Base-by-base conservation (phyloP, 805 yeast genomes). In the Candida loeiensis region DNA sequence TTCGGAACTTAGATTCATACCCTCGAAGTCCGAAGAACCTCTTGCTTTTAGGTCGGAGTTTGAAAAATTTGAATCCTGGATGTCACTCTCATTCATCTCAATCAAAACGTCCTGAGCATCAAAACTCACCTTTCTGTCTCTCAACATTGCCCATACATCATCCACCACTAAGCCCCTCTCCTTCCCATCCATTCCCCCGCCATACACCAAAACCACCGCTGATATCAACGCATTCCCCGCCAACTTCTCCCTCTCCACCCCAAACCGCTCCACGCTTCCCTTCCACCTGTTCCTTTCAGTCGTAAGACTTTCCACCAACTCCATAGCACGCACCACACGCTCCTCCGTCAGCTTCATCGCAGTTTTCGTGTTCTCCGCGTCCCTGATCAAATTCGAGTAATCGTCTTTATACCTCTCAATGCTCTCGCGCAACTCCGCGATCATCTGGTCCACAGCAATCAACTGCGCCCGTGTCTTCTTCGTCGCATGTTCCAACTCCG, bases 361-460 rank as follows among this genome's bases (percentile, higher is more conserved):
- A 1, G 66, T 50, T 56, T 85, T 90, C 31, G 89, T 79, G 22
- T 67, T 63, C 55, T 91, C 96, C 1, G 86, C 73, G 26, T 86
- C 90, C 44, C 95, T 67, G 22, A 91, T 87, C n/a, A 84, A 63
- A 11, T 61, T 64, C 31, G 93, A 85, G 55, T 91, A 91, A 6
- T 71, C 73, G 6, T 64, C 69, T 48, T 88, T 87, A 45, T 81
- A 86, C 1, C 51, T 50, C 31, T 79, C 88, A 41, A 91, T 87
- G 41, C 82, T 80, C 7, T 59, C 68, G 47, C 84, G 81, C 17
- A 88, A 64, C 50, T 90, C 97, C 0, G 49, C 56, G 21, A 90
- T 82, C 95, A 90, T 86, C 39, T 85, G 83, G 30, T 80, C 80
- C 25, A 89, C 81, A 0, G 95, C 96, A 17, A 72, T 65, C 6